Conservation (phyloP, 768 basidiomycete genomes). For the Mycena galericulata region DNA sequence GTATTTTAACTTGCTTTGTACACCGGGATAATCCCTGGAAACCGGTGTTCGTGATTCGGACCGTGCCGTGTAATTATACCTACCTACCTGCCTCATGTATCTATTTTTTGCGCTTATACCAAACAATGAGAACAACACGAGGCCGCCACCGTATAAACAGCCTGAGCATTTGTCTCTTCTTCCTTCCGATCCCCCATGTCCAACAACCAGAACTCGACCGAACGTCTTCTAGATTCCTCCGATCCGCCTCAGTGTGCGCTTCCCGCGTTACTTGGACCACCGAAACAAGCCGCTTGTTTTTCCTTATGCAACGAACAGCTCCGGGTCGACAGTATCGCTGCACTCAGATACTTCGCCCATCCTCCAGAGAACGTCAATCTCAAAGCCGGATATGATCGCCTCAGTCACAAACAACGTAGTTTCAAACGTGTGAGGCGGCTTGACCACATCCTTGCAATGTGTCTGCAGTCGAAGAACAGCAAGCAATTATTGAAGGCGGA, state of each 20-base stretch:
- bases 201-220: too few relatives aligned
- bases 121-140: too few relatives aligned
- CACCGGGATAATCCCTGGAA: too few relatives aligned
- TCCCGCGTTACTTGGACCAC: slow-evolving; percentile 8
- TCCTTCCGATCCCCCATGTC: too few relatives aligned
- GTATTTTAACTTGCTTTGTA: too few relatives aligned
- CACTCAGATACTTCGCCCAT: slow-evolving; percentile 12
- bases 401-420: neutral
- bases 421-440: slow-evolving; percentile 16
- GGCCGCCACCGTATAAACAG: too few relatives aligned
- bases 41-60: too few relatives aligned
- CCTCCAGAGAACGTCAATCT: slow-evolving; percentile 5
- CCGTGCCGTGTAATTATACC: too few relatives aligned
- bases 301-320: slow-evolving; percentile 1
- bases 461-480: slow-evolving; percentile 3
- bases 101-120: too few relatives aligned
- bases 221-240: too few relatives aligned
- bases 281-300: slow-evolving; percentile 16
- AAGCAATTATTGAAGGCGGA: slow-evolving; percentile 17
- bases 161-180: too few relatives aligned
- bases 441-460: slow-evolving; percentile 19
- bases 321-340: slow-evolving; percentile 6
- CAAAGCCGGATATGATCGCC: neutral
- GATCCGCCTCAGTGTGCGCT: neutral
- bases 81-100: too few relatives aligned